A percentile compares a stretch with the other conserved stretches of the same genome.
Conservation (phyloP, 2,329 filamentous ascomycete species). For the Colletotrichum endophyticum region DNA sequence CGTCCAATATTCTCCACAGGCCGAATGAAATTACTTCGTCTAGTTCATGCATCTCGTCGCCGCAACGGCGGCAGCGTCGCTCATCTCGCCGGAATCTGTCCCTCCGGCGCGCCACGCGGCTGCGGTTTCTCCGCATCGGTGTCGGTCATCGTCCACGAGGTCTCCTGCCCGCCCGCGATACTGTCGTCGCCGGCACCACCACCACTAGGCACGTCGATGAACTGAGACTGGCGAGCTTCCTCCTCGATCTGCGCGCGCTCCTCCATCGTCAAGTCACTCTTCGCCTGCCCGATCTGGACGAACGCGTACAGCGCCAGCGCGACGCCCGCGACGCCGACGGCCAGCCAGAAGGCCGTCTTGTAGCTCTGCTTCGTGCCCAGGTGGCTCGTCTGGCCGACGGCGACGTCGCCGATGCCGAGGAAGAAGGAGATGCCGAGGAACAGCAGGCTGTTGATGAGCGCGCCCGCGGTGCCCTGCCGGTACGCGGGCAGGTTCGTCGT, state of each 20-base stretch:
- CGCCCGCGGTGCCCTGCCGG: constrained; percentile 74
- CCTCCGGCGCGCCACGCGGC: not conserved
- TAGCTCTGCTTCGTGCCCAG: constrained; percentile 58
- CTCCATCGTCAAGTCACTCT: constrained; percentile 25
- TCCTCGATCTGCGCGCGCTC: constrained; percentile 22
- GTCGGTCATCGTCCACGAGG: constrained; percentile 1
- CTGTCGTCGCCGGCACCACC: not conserved
- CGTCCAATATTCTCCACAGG: not conserved
- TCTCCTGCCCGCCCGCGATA: not conserved
- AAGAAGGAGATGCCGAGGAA: constrained; percentile 76
- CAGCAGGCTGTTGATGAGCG: constrained; percentile 71
- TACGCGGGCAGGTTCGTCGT: constrained; percentile 71
- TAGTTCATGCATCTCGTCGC: not conserved
- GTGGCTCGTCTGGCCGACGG: constrained; percentile 52
- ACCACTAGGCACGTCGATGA: not conserved
- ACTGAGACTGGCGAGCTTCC: not conserved
- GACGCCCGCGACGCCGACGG: constrained; percentile 57
- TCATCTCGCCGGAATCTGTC: not conserved
- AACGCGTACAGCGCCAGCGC: constrained; percentile 61
- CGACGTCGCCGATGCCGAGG: constrained; percentile 73
- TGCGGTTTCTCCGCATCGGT: not conserved
- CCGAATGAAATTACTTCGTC: not conserved
- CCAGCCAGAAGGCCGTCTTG: constrained; percentile 71
- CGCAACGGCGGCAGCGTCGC: not conserved
- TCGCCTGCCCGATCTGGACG: constrained; percentile 38